Evolutionary conservation across 345 rosid genomes (phyloP), one percentile per base, ranked within the genome.

Genomic region (Ricinus communis): DNA sequence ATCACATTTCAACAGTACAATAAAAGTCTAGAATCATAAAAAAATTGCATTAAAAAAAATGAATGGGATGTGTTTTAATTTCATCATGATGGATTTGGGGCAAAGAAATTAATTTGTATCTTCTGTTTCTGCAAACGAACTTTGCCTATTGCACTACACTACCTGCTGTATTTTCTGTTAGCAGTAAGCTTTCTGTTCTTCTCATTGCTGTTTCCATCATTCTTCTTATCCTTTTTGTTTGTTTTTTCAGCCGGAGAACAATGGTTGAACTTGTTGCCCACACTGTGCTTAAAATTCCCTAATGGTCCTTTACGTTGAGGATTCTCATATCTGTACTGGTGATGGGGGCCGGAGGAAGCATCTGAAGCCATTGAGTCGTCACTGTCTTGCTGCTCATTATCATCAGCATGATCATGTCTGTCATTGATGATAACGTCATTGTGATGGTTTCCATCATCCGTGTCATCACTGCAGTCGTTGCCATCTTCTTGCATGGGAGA

Each of bases 291-390:
- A 54, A 62, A 45, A 65, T n/a, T n/a, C n/a, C 63, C 1, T 2
- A 69, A 14, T 22, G 22, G 57, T 62, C 75, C 38, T 43, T 54
- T 49, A 43, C 49, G 54, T 74, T 57, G 68, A 57, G 73, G 21
- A 9, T 71, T 72, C 79, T 71, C 52, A 9, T 55, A 74, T 43
- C 63, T 71, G 28, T 78, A 21, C 4, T 54, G 82, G 13, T 77
- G 82, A 75, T 84, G 71, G 61, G 89, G 90, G 14, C 83, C 87
- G 2, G 96, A 90, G 40, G 96, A 90, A 56, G 96, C 96, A 77
- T 90, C 96, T 0, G 96, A 90, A 55, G 87, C 90, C 92, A 87
- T 86, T 0, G 96, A 90, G 77, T 90, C 96, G 66, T 90, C 96
- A 57, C 90, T 87, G 38, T 86, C 90, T 69, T 78, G 85, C 64